Conservation (phyloP, 225 moss, liverwort and hornwort species). For the Pleurozium schreberi region DNA sequence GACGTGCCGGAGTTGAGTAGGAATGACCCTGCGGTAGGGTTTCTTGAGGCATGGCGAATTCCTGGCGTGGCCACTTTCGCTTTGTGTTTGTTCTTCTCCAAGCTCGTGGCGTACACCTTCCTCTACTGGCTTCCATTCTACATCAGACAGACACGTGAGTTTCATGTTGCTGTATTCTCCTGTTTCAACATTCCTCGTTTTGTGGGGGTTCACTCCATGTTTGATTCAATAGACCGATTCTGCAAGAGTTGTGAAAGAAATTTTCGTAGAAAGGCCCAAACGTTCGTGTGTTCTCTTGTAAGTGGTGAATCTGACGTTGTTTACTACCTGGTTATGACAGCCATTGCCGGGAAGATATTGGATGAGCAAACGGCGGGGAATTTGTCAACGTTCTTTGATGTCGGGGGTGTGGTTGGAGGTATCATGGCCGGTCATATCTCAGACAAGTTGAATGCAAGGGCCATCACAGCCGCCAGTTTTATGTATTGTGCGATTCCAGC, state of each 20-base stretch:
- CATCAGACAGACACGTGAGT: conserved; percentile 78
- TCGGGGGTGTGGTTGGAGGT: conserved; percentile 78
- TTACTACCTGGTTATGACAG: conserved; percentile 3
- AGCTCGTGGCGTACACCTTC: conserved; percentile 92
- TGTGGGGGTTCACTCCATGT: background rate
- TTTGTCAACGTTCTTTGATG: conserved; percentile 72
- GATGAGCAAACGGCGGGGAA: conserved; percentile 63
- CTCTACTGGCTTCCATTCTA: conserved; percentile 96
- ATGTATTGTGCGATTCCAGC: conserved; percentile 82
- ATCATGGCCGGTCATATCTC: conserved; percentile 78
- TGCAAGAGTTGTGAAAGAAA: background rate
- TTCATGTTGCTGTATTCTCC: background rate
- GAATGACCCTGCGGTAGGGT: conserved; percentile 58
- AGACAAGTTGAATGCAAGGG: conserved; percentile 67
- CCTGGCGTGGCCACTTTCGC: conserved; percentile 89
- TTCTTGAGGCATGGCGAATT: conserved; percentile 77
- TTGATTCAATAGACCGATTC: background rate
- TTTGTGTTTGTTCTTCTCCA: conserved; percentile 76
- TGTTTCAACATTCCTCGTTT: background rate
- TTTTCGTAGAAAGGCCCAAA: background rate
- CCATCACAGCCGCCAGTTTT: conserved; percentile 69
- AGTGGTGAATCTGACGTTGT: background rate
- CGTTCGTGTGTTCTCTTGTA: background rate
- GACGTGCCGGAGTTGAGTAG: conserved; percentile 13
- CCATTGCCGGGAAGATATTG: conserved; percentile 53